phyloP scores from a whole-genome alignment of 176 grass and related monocot species.

The Lolium multiflorum region DNA sequence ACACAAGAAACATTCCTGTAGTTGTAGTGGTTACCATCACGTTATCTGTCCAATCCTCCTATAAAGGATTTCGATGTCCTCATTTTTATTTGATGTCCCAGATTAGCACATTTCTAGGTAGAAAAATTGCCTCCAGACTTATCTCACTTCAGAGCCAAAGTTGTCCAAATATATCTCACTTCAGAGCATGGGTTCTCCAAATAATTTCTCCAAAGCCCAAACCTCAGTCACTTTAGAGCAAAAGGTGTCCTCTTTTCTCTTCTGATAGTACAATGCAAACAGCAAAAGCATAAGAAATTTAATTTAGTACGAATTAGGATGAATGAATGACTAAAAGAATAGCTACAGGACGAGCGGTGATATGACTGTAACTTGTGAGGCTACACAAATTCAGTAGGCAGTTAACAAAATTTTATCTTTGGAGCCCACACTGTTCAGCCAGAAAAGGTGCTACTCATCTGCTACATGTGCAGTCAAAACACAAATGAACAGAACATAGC shows the following conservation, averaged over 20 bases:
- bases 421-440: not conserved
- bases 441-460: not conserved
- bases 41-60: slow-evolving; percentile 42
- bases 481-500: not conserved
- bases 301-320: slow-evolving; percentile 12
- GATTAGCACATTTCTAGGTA: slow-evolving; percentile 34
- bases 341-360: not conserved
- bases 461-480: not conserved
- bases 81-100: slow-evolving; percentile 47
- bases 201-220: not conserved
- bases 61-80: slow-evolving; percentile 12
- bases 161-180: slow-evolving; percentile 5
- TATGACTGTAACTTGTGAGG: not conserved
- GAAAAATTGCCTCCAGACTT: not conserved
- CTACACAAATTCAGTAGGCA: not conserved
- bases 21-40: slow-evolving; percentile 56
- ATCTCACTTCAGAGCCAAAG: not conserved
- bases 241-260: slow-evolving; percentile 11
- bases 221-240: slow-evolving; percentile 20
- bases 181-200: not conserved
- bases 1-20: slow-evolving; percentile 66
- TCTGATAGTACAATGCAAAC: slow-evolving; percentile 30
- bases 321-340: not conserved
- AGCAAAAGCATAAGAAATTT: slow-evolving; percentile 2
- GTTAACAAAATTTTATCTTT: not conserved